phyloP scores from a whole-genome alignment of 169 alveolate species.

The Eimeria necatrix region DNA sequence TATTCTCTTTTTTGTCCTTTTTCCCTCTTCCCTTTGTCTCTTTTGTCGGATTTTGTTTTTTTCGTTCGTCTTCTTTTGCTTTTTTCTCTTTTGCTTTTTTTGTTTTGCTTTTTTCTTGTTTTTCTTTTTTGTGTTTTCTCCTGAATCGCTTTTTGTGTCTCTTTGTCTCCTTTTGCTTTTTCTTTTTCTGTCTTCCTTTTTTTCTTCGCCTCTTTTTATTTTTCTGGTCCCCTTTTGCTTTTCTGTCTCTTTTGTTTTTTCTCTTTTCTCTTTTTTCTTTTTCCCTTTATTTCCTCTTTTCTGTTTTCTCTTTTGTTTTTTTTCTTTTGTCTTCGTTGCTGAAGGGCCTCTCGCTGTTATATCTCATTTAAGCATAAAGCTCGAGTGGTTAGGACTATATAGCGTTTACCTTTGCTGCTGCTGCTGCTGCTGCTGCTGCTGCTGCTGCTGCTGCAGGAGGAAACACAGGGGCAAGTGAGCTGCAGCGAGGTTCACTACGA shows the following conservation, averaged over 20 bases:
- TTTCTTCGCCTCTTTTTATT: neutral
- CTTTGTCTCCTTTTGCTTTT: neutral
- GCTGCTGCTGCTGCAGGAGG: slow-evolving; percentile 57
- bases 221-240: neutral
- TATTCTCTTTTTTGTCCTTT: neutral
- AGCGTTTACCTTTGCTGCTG: neutral
- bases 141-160: neutral
- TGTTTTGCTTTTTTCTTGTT: neutral
- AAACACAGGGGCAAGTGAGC: slow-evolving; percentile 6
- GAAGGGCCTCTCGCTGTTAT: neutral
- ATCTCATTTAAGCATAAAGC: neutral
- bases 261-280: neutral
- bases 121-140: neutral
- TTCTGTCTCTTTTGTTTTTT: neutral
- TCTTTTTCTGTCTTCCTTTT: neutral
- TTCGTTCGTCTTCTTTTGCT: neutral
- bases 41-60: too few species aligned
- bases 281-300: too few species aligned
- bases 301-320: too few species aligned
- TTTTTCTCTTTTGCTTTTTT: neutral
- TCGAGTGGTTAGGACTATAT: neutral
- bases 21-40: neutral
- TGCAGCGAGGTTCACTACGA: neutral
- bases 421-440: slow-evolving; percentile 34
- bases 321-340: neutral